phyloP scores from a whole-genome alignment of 805 yeast genomes.

The Cyberlindnera euphorbiae region DNA sequence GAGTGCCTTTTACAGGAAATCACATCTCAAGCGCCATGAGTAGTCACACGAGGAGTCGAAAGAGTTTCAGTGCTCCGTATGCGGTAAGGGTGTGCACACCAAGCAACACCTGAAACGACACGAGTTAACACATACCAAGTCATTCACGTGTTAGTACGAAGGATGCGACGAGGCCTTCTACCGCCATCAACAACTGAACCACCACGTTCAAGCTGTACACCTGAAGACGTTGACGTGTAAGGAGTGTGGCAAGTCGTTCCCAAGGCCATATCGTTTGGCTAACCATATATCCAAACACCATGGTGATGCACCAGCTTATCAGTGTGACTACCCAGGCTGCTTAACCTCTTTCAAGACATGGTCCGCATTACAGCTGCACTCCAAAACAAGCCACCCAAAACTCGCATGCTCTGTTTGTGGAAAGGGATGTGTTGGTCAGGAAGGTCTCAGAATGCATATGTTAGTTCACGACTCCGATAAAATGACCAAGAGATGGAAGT shows the following conservation, averaged over 20 bases:
- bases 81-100: constrained; percentile 80
- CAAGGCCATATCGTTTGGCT: constrained; percentile 58
- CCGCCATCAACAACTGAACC: constrained; percentile 70
- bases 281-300: constrained; percentile 68
- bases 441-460: constrained; percentile 72
- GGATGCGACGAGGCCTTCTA: constrained; percentile 66
- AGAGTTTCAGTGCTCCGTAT: constrained; percentile 67
- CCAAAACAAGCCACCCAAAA: constrained; percentile 69
- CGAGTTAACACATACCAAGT: constrained; percentile 70
- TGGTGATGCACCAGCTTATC: constrained; percentile 47
- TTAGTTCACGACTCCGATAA: constrained; percentile 53
- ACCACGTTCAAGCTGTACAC: constrained; percentile 66
- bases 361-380: constrained; percentile 69
- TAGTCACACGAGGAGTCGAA: constrained; percentile 61
- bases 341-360: constrained; percentile 57
- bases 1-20: constrained; percentile 63
- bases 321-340: constrained; percentile 63
- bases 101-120: constrained; percentile 80
- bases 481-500: constrained; percentile 48
- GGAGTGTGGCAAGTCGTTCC: constrained; percentile 60
- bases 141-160: constrained; percentile 55
- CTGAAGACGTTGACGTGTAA: constrained; percentile 48
- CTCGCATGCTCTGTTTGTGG: constrained; percentile 60
- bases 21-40: constrained; percentile 75
- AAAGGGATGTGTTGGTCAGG: constrained; percentile 66